phyloP scores from a whole-genome alignment of 2,329 filamentous ascomycete genomes.

The Aspergillus pseudoglaucus region DNA sequence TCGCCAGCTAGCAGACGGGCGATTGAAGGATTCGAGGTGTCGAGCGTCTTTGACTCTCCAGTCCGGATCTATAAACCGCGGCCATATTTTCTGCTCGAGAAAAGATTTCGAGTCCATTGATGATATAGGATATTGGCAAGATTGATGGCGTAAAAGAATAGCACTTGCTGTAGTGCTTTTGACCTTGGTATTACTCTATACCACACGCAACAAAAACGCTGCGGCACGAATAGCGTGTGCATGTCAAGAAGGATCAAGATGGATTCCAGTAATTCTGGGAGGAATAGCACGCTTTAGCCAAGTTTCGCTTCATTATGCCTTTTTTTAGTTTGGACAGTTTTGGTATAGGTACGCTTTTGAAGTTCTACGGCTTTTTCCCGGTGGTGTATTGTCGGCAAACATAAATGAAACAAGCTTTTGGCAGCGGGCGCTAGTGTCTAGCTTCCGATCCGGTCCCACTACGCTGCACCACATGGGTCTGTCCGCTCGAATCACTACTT shows the following conservation, averaged over 20 bases:
- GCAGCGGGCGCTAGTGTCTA: too few relatives aligned
- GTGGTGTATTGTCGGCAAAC: too few relatives aligned
- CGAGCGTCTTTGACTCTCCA: background rate
- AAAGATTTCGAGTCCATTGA: background rate
- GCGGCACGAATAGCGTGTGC: background rate
- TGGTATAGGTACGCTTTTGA: too few relatives aligned
- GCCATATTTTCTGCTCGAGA: background rate
- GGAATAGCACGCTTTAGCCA: background rate
- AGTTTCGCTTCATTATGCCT: background rate
- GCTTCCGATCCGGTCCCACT: too few relatives aligned
- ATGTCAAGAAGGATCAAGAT: conserved; percentile 1
- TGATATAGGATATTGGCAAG: too few relatives aligned
- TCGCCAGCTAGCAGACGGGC: too few relatives aligned
- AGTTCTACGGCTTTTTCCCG: too few relatives aligned
- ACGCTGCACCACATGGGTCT: background rate
- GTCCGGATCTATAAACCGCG: background rate
- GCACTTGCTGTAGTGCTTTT: background rate
- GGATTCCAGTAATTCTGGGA: conserved; percentile 2
- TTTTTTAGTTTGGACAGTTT: too few relatives aligned
- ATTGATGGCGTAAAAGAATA: conserved; percentile 10
- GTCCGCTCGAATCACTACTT: too few relatives aligned
- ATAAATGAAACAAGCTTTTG: too few relatives aligned
- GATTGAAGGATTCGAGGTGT: too few relatives aligned
- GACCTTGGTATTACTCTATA: background rate
- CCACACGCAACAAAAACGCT: conserved; percentile 4